Conservation (phyloP, 176 grass and related monocot species). For the Metroxylon sagu region DNA sequence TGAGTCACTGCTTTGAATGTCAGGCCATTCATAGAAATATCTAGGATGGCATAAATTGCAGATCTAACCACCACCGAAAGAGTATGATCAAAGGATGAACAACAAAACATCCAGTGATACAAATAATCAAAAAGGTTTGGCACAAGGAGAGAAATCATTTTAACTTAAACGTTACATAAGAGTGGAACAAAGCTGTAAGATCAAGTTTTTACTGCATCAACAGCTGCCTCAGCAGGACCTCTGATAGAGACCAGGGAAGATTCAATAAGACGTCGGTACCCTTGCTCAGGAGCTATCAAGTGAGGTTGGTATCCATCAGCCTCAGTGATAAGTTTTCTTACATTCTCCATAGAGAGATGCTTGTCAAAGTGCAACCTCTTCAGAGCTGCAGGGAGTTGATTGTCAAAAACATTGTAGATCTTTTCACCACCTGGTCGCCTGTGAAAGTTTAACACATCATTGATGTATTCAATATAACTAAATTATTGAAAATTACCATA, state of each 20-base stretch:
- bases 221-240: constrained; percentile 12
- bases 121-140: too few species aligned
- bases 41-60: too few species aligned
- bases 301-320: constrained; percentile 22
- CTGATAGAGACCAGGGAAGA: constrained; percentile 9
- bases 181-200: background rate
- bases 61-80: too few species aligned
- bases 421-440: constrained; percentile 18
- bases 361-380: constrained; percentile 16
- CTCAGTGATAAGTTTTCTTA: constrained; percentile 17
- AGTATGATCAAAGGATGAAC: too few species aligned
- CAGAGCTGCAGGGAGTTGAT: constrained; percentile 16
- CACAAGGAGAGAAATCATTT: background rate
- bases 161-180: background rate
- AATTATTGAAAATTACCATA: too few species aligned
- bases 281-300: constrained; percentile 17
- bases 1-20: too few species aligned
- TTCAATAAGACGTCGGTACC: constrained; percentile 16
- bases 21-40: too few species aligned
- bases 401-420: constrained; percentile 15
- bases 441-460: background rate
- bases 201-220: constrained; percentile 11
- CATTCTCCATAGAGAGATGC: constrained; percentile 15
- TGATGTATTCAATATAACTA: too few species aligned
- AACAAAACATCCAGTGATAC: too few species aligned